phyloP scores from a whole-genome alignment of 345 rosid species.

The Dipteronia sinensis region DNA sequence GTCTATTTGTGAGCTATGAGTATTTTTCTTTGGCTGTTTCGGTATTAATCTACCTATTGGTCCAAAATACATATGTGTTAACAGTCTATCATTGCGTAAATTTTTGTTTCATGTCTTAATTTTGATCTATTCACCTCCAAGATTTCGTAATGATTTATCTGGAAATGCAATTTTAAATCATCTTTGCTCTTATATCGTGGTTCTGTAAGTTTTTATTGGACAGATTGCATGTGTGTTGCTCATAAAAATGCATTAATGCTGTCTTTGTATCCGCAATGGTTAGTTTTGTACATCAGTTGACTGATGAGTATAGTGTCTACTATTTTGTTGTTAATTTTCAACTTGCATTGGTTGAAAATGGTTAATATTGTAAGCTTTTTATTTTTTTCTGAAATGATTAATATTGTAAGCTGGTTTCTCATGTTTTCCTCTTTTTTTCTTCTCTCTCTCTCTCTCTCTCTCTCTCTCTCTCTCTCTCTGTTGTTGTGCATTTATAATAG shows the following conservation, averaged over 20 bases:
- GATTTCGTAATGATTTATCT: neutral
- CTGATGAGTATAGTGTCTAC: neutral
- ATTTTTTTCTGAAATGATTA: too few relatives aligned
- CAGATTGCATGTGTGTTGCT: too few relatives aligned
- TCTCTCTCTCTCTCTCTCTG: neutral
- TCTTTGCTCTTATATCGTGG: neutral
- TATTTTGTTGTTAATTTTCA: neutral
- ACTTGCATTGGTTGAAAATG: neutral
- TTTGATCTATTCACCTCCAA: too few relatives aligned
- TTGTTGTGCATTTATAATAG: constrained; percentile 17
- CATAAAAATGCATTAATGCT: neutral
- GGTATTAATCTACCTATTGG: too few relatives aligned
- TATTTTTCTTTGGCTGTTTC: too few relatives aligned
- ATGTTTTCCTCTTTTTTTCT: constrained; percentile 7
- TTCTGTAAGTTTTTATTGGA: too few relatives aligned
- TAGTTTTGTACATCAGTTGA: neutral
- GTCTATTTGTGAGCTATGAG: too few relatives aligned
- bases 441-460: neutral
- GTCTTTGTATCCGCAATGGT: neutral
- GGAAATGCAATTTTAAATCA: neutral
- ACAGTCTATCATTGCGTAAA: too few relatives aligned
- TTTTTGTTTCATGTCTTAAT: too few relatives aligned
- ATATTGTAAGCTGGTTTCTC: neutral
- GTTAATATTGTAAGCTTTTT: neutral
- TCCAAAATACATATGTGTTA: too few relatives aligned